Evolutionary conservation across 345 rosid genomes (phyloP), one percentile per base, ranked within the genome.

Genomic region (Moringa oleifera): DNA sequence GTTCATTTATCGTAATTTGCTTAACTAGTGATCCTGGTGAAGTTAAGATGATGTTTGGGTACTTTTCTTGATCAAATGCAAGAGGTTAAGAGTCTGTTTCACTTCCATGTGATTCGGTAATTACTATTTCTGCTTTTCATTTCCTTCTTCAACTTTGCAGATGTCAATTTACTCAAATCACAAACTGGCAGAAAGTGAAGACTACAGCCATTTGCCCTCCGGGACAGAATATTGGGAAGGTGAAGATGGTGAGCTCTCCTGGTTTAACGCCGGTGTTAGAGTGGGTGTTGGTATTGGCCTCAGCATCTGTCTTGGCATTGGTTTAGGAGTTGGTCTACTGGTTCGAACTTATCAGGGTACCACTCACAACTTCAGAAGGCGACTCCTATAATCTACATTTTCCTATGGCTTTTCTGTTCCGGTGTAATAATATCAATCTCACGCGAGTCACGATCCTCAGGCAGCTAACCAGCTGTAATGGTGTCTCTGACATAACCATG

Each of bases 271-370:
- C 3, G 95, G 97, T 25, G 95, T 92, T n/a, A 83, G 98, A 51
- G 98, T 92, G 61, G 98, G 95, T 0, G 95, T 89, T 10, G 98
- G 98, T 19, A 88, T 93, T 23, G 91, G 96, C 60, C 97, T 93
- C 25, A 84, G 97, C 50, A 68, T 84, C n/a, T 90, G 90, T 57
- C 71, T 93, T 31, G 92, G 97, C 53, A 45, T 90, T 1, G 97
- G 98, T 7, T 70, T 90, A 69, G 97, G 96, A 12, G 94, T 90
- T 0, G 96, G 97, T 16, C 77, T 93, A 67, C 82, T 90, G 59
- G 88, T 86, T 7, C 86, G 87, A 19, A 79, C 94, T 6, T 90
- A 87, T 61, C 93, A 90, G 70, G 77, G 89, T 25, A 84, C 96
- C 36, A 72, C 87, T n/a, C 76, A 79, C 73, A 84, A 73, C 75